These are phyloP conservation scores for Camelina neglecta DNA, from an alignment of 345 rosid species.

Conservation along the genomic window DNA sequence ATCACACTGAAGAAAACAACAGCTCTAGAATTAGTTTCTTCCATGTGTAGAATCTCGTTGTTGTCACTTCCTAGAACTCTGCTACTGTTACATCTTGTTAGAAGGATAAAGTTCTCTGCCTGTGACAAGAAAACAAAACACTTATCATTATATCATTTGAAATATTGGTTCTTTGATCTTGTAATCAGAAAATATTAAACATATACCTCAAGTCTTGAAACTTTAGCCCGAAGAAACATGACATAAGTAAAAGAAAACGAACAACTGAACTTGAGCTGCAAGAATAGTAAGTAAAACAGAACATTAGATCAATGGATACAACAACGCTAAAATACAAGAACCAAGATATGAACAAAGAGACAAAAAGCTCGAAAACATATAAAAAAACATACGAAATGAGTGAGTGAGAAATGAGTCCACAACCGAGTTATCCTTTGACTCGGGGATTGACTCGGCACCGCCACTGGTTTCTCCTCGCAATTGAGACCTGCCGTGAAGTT, in stretches of 20 bases:
- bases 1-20: slow-evolving; percentile 65
- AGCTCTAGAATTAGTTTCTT: slow-evolving; percentile 59
- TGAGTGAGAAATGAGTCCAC: slow-evolving; percentile 44
- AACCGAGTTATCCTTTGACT: slow-evolving; percentile 45
- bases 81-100: slow-evolving; percentile 49
- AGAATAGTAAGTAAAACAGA: not conserved
- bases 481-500: slow-evolving; percentile 47
- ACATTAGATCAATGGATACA: not conserved
- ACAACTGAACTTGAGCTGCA: slow-evolving; percentile 68
- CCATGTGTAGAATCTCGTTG: slow-evolving; percentile 44
- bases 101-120: slow-evolving; percentile 68
- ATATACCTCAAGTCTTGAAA: slow-evolving; percentile 69
- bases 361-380: not conserved
- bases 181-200: not conserved
- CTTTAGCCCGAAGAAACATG: slow-evolving; percentile 55
- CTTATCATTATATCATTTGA: too few species aligned
- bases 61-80: slow-evolving; percentile 39
- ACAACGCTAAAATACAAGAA: not conserved
- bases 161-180: too few species aligned
- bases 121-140: slow-evolving; percentile 45
- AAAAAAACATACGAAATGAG: slow-evolving; percentile 27
- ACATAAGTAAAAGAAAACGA: slow-evolving; percentile 55
- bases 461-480: slow-evolving; percentile 22
- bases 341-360: slow-evolving; percentile 9
- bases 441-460: slow-evolving; percentile 43